Evolutionary conservation across 169 alveolate genomes (phyloP).

Genomic region (Plasmodium berghei): DNA sequence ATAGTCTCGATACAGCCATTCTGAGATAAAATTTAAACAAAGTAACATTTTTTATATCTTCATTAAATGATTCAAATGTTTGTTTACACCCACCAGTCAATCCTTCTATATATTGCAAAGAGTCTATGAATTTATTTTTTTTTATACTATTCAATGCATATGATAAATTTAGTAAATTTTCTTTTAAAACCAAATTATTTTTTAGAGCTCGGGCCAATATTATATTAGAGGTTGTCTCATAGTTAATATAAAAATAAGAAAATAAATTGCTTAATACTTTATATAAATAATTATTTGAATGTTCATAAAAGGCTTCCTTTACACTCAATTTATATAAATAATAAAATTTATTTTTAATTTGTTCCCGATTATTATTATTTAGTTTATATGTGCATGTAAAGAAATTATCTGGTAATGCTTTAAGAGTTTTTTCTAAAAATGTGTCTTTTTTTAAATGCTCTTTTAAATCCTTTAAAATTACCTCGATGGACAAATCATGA

Average conservation of each 20-base stretch:
- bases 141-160: slow-evolving; percentile 45
- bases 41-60: slow-evolving; percentile 34
- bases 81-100: slow-evolving; percentile 55
- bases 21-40: slow-evolving; percentile 44
- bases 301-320: slow-evolving; percentile 48
- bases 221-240: slow-evolving; percentile 14
- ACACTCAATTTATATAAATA: slow-evolving; percentile 48
- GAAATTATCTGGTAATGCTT: slow-evolving; percentile 32
- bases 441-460: slow-evolving; percentile 24
- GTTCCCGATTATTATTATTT: slow-evolving; percentile 17
- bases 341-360: slow-evolving; percentile 70
- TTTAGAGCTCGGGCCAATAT: slow-evolving; percentile 14
- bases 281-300: slow-evolving; percentile 39
- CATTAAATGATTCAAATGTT: slow-evolving; percentile 41
- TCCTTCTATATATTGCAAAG: slow-evolving; percentile 39
- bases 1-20: slow-evolving; percentile 41
- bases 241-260: slow-evolving; percentile 40
- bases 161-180: slow-evolving; percentile 45
- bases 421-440: slow-evolving; percentile 26
- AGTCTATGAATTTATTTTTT: slow-evolving; percentile 59
- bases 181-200: slow-evolving; percentile 38
- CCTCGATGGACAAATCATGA: slow-evolving; percentile 61
- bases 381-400: slow-evolving; percentile 51
- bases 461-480: slow-evolving; percentile 32
- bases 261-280: neutral